Conservation (phyloP, 257 asterid species). For the Fraxinus cuspidata region DNA sequence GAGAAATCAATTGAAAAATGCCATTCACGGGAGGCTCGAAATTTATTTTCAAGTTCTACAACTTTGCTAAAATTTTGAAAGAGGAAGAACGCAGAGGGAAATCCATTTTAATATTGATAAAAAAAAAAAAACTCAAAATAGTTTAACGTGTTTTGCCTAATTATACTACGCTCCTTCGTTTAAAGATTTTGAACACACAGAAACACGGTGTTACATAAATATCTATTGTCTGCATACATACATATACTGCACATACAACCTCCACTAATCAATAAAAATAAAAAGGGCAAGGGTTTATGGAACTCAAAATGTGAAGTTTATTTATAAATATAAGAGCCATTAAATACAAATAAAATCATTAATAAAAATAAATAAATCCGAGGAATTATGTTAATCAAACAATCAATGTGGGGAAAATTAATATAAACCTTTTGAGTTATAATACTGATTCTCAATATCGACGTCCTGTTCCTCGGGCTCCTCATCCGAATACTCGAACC, state of each 20-base stretch:
- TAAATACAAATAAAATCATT: constrained; percentile 10
- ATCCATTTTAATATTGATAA: background rate
- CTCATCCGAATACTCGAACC: constrained; percentile 77
- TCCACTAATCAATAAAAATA: background rate
- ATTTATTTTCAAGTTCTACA: constrained; percentile 15
- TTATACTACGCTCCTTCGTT: background rate
- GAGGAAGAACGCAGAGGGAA: background rate
- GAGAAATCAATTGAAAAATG: background rate
- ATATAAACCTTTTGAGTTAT: constrained; percentile 78
- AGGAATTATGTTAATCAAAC: background rate
- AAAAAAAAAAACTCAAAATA: background rate
- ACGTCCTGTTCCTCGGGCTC: constrained; percentile 81
- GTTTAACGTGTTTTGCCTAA: background rate
- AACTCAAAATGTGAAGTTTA: constrained; percentile 5
- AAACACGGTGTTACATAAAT: no score
- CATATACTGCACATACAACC: background rate
- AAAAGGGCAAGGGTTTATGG: background rate
- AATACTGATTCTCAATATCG: constrained; percentile 93
- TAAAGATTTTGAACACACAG: no score
- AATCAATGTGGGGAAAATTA: background rate
- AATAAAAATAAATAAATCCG: background rate
- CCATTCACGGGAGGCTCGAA: constrained; percentile 9
- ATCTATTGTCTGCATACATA: background rate
- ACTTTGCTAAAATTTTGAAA: background rate
- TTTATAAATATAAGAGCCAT: background rate